Evolutionary conservation across 2,329 filamentous ascomycete genomes (phyloP).

Genomic region (Exophiala sp.): DNA sequence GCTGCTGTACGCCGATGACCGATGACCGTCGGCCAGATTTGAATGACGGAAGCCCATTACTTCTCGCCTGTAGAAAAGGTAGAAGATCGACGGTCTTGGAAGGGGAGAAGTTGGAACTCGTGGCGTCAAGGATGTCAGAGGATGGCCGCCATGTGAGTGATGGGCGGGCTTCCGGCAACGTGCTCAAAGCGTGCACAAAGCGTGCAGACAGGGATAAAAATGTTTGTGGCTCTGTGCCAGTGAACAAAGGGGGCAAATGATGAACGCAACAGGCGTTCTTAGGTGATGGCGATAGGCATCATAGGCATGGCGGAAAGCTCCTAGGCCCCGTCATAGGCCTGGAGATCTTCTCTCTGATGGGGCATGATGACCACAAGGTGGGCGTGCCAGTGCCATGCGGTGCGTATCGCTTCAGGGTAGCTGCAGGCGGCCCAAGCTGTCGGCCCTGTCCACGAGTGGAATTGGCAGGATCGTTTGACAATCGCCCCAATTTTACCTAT

Average conservation of each 20-base stretch:
- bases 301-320: conserved; percentile 2
- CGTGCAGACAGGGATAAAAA: not conserved
- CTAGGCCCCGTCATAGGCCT: conserved; percentile 1
- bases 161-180: not conserved
- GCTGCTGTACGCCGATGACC: not conserved
- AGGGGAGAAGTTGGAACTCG: not conserved
- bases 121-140: not conserved
- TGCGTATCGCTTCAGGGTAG: not conserved
- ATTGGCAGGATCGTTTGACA: too few species aligned
- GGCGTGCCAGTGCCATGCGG: conserved; percentile 3
- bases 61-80: not conserved
- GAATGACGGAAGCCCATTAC: not conserved
- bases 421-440: not conserved
- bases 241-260: not conserved
- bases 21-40: not conserved
- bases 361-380: conserved; percentile 11
- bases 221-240: not conserved
- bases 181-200: not conserved
- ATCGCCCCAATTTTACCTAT: too few species aligned
- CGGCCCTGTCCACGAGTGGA: too few species aligned
- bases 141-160: conserved; percentile 1
- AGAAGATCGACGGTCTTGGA: not conserved
- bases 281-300: conserved; percentile 1
- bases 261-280: not conserved
- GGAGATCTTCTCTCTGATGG: conserved; percentile 5